Evolutionary conservation across 192 early-diverging fungal genomes (phyloP).

Genomic region (Coemansia sp.): DNA sequence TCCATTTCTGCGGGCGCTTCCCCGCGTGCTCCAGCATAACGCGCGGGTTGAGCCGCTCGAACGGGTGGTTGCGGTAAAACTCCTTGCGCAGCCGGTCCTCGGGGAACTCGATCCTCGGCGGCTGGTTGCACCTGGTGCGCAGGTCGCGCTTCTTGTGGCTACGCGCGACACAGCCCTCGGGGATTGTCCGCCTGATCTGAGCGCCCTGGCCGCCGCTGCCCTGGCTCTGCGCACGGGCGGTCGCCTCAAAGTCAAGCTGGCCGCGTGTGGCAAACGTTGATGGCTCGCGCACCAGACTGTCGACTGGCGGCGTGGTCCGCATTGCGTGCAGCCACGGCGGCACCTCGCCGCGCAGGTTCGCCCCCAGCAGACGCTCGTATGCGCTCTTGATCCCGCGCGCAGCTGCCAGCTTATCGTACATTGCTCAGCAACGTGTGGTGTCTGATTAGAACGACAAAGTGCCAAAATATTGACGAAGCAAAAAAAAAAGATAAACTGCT

Average conservation of each 20-base stretch:
- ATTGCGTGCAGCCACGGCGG: conserved; percentile 52
- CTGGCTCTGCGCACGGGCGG: neutral
- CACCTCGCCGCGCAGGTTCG: conserved; percentile 30
- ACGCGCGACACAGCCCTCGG: conserved; percentile 32
- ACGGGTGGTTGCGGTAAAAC: conserved; percentile 93
- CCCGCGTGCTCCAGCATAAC: conserved; percentile 65
- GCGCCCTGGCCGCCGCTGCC: neutral
- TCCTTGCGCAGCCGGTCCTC: conserved; percentile 80
- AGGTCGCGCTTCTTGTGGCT: conserved; percentile 56
- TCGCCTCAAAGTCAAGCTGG: conserved; percentile 34
- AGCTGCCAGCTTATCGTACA: conserved; percentile 41
- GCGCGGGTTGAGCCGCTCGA: conserved; percentile 72
- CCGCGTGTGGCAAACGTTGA: conserved; percentile 38
- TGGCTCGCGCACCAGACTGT: conserved; percentile 49
- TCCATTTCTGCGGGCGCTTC: conserved; percentile 50
- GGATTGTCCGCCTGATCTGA: conserved; percentile 23
- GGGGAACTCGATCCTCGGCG: conserved; percentile 76
- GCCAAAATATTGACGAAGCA: too few relatives aligned
- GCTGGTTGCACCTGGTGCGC: conserved; percentile 57
- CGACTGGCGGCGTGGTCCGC: conserved; percentile 34
- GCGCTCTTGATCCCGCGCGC: conserved; percentile 27
- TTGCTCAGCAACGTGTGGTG: too few relatives aligned
- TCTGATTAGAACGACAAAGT: too few relatives aligned
- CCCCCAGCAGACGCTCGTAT: conserved; percentile 37
- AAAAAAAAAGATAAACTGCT: neutral